These are phyloP conservation scores for Sporothrix sp. DNA, from an alignment of 2,329 filamentous ascomycete genomes.

Conservation along the genomic window DNA sequence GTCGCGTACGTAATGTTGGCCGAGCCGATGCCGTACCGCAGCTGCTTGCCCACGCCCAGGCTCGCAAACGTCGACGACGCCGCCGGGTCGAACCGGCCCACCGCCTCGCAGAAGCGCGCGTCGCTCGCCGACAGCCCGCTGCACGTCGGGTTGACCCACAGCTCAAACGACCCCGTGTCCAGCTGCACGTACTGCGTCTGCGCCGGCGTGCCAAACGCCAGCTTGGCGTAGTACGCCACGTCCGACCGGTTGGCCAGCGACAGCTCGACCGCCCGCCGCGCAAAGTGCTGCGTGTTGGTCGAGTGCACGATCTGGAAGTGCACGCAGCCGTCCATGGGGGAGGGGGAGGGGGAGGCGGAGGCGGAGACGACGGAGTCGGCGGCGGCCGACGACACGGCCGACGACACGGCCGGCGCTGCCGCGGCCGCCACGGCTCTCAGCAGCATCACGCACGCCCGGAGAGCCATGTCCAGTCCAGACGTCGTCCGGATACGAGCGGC, in stretches of 20 bases:
- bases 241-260: conserved; percentile 41
- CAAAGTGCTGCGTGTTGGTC: conserved; percentile 31
- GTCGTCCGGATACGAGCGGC: not conserved
- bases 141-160: conserved; percentile 36
- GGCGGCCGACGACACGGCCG: not conserved
- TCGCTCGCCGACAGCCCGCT: conserved; percentile 6
- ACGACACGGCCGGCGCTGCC: not conserved
- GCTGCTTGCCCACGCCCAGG: conserved; percentile 28
- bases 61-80: conserved; percentile 7
- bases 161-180: conserved; percentile 51
- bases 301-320: conserved; percentile 36
- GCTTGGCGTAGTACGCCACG: conserved; percentile 43
- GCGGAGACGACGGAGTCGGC: not conserved
- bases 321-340: conserved; percentile 23
- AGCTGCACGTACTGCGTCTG: conserved; percentile 46
- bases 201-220: conserved; percentile 44
- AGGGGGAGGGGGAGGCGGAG: not conserved
- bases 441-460: not conserved
- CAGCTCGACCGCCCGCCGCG: conserved; percentile 34
- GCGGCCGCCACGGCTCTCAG: not conserved
- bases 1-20: conserved; percentile 41
- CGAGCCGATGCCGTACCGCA: conserved; percentile 42
- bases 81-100: conserved; percentile 35
- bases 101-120: conserved; percentile 15
- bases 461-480: conserved; percentile 4